A percentile compares a stretch with the other conserved stretches of the same genome.
These are phyloP conservation scores for Leucosporidium creatinivorum DNA, from an alignment of 768 basidiomycete genomes.

Conservation along the genomic window DNA sequence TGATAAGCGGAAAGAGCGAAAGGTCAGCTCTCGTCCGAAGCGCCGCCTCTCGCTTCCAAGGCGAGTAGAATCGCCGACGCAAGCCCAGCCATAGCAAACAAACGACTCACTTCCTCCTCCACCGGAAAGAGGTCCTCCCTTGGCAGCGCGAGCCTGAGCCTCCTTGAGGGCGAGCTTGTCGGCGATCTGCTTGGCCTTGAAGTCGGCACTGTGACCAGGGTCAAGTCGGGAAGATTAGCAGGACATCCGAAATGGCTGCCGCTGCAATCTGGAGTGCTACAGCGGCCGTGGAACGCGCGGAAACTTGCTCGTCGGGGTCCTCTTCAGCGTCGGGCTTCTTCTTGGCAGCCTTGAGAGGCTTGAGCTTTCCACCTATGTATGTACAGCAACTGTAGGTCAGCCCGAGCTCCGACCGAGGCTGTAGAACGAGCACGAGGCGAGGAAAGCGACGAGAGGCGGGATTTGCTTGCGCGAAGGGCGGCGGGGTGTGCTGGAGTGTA, in stretches of 20 bases:
- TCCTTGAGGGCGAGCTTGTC: conserved; percentile 67
- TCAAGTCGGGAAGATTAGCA: background rate
- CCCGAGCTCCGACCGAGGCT: conserved; percentile 47
- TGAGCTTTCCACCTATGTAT: no score
- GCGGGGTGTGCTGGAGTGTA: conserved; percentile 42
- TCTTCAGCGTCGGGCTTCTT: no score
- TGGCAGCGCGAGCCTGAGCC: conserved; percentile 61
- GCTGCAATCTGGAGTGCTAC: no score
- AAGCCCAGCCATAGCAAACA: background rate
- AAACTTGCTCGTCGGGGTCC: no score
- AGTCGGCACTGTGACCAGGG: conserved; percentile 46
- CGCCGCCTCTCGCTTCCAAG: no score
- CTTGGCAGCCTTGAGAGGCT: no score
- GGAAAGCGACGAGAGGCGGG: background rate
- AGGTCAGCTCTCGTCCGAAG: no score
- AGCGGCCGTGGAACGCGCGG: no score
- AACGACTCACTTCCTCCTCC: conserved; percentile 56
- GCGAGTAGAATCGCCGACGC: no score
- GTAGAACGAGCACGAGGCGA: conserved; percentile 45
- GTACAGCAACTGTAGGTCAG: no score
- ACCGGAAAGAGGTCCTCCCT: conserved; percentile 59
- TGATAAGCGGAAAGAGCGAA: no score
- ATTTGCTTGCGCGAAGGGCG: conserved; percentile 11
- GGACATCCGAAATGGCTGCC: no score
- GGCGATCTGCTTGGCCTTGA: conserved; percentile 68